Evolutionary conservation across 306 rosid genomes (phyloP).

Genomic region (Cucurbita moschata): DNA sequence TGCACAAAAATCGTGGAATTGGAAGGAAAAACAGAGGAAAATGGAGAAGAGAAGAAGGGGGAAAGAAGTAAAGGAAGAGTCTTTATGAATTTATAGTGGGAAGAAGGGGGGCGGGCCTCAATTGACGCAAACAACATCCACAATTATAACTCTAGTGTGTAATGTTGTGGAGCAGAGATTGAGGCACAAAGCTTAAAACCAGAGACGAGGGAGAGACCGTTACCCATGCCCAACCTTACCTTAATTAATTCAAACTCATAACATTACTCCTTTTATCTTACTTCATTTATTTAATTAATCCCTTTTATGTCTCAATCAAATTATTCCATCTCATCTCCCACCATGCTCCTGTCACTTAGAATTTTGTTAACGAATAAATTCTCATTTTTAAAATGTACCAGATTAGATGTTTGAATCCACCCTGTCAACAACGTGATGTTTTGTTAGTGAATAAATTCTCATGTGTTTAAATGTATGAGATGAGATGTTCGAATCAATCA

Average conservation of each 20-base stretch:
- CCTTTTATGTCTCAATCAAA: no score
- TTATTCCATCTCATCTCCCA: no score
- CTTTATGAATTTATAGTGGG: constrained; percentile 22
- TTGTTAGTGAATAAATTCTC: no score
- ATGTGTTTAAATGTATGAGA: no score
- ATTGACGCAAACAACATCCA: constrained; percentile 16
- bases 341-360: no score
- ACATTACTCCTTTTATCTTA: no score
- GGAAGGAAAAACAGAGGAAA: background rate
- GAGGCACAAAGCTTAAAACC: background rate
- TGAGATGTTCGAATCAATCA: no score
- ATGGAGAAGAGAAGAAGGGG: background rate
- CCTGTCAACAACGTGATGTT: no score
- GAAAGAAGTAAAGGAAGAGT: constrained; percentile 1
- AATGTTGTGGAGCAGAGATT: background rate
- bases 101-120: constrained; percentile 7
- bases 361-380: no score
- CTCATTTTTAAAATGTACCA: no score
- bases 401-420: no score
- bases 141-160: background rate
- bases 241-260: background rate
- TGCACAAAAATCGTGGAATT: background rate
- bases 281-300: no score
- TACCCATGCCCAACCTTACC: background rate
- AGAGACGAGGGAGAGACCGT: constrained; percentile 8